Percentiles rank a stretch among this genome's conserved stretches.
Evolutionary conservation across 2,329 filamentous ascomycete species (phyloP).

Genomic region (Geosmithia flava): DNA sequence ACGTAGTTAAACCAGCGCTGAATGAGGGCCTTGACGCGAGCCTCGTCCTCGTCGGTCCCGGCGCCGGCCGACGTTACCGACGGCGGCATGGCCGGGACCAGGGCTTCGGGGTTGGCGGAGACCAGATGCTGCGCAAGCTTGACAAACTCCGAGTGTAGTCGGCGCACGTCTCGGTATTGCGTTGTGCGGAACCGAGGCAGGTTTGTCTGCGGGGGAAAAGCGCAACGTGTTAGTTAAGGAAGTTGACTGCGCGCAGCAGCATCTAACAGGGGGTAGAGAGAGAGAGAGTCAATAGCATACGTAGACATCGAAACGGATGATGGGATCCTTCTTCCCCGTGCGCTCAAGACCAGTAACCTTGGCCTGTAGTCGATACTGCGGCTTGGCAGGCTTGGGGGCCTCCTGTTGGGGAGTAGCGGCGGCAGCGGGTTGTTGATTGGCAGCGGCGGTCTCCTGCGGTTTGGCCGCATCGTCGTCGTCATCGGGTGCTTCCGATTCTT

Average conservation of each 20-base stretch:
- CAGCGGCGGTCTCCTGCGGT: constrained; percentile 4
- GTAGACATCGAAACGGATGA: constrained; percentile 91
- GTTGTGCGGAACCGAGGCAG: constrained; percentile 96
- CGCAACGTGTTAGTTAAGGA: constrained; percentile 8
- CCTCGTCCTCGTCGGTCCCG: constrained; percentile 92
- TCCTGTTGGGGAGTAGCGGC: constrained; percentile 20
- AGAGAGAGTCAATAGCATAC: constrained; percentile 35
- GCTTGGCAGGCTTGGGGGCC: constrained; percentile 46
- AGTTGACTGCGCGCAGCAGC: constrained; percentile 1
- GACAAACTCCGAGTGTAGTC: constrained; percentile 87
- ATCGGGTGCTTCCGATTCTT: background rate
- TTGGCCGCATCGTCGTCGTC: background rate
- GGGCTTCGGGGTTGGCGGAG: constrained; percentile 90
- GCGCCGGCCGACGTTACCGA: constrained; percentile 87
- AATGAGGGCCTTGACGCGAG: constrained; percentile 74
- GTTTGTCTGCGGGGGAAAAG: constrained; percentile 60
- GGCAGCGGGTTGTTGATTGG: constrained; percentile 8
- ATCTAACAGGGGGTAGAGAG: background rate
- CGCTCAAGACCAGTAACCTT: constrained; percentile 92
- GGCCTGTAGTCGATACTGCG: constrained; percentile 76
- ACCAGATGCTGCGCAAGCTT: constrained; percentile 95
- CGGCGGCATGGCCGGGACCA: constrained; percentile 91
- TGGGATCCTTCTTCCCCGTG: constrained; percentile 89
- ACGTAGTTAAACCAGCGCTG: constrained; percentile 95
- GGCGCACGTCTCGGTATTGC: constrained; percentile 93